These are phyloP conservation scores for Daldinia concentrica DNA, from an alignment of 495 filamentous ascomycete genomes.

Conservation along the genomic window DNA sequence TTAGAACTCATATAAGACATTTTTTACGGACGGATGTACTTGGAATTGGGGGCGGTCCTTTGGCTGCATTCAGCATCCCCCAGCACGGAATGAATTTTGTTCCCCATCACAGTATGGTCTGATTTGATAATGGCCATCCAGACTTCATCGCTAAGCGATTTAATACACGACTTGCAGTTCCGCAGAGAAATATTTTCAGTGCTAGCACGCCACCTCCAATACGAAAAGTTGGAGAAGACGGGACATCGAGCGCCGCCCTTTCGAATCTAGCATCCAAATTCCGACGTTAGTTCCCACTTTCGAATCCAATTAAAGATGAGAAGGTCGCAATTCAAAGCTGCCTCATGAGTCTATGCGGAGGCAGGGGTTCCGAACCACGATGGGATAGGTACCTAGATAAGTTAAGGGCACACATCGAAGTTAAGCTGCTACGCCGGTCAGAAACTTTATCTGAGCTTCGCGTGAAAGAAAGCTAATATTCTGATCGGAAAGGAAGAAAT, in stretches of 20 bases:
- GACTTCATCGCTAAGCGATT: slow-evolving; percentile 4
- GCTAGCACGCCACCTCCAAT: slow-evolving; percentile 3
- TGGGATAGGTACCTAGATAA: slow-evolving; percentile 8
- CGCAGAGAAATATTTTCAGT: background rate
- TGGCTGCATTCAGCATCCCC: slow-evolving; percentile 15
- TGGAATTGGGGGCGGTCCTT: slow-evolving; percentile 5
- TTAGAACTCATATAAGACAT: slow-evolving; percentile 17
- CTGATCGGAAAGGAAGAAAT: background rate
- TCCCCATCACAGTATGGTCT: slow-evolving; percentile 7
- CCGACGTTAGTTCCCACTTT: slow-evolving; percentile 6
- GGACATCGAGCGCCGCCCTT: slow-evolving; percentile 30
- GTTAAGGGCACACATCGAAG: slow-evolving; percentile 19
- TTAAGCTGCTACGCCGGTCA: slow-evolving; percentile 30
- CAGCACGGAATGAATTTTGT: slow-evolving; percentile 1
- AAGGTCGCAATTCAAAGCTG: slow-evolving; percentile 16
- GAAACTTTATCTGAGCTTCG: slow-evolving; percentile 34
- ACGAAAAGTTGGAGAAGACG: slow-evolving; percentile 34
- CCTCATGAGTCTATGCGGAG: slow-evolving; percentile 22
- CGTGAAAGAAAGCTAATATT: background rate
- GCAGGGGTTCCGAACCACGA: slow-evolving; percentile 22
- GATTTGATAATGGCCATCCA: slow-evolving; percentile 5
- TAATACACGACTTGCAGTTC: background rate
- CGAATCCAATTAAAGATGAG: slow-evolving; percentile 14
- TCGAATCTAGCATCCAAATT: slow-evolving; percentile 21
- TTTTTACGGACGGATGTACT: background rate